phyloP scores from a whole-genome alignment of 2,329 filamentous ascomycete species.

The Neofusicoccum laricinum region DNA sequence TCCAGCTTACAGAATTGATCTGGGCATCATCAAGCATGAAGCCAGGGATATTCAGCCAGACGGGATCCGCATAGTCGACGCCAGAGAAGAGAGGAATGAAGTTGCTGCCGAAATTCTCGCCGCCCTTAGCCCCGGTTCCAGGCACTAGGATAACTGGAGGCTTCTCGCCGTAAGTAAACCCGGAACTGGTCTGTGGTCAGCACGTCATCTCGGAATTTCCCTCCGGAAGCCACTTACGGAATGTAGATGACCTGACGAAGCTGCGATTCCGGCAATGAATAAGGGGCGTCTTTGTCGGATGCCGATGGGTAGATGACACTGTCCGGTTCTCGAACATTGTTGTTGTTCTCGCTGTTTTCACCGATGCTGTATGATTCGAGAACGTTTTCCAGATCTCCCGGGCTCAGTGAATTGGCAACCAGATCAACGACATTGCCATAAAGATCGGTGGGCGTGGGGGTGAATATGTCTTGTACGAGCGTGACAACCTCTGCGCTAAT shows the following conservation, averaged over 20 bases:
- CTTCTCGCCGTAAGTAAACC: slow-evolving; percentile 47
- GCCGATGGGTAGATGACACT: slow-evolving; percentile 21
- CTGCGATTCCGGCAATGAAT: slow-evolving; percentile 44
- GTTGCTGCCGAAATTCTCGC: slow-evolving; percentile 45
- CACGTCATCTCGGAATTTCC: slow-evolving; percentile 31
- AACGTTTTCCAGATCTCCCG: background rate
- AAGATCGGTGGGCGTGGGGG: background rate
- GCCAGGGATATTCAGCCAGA: slow-evolving; percentile 56
- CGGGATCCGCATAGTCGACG: slow-evolving; percentile 46
- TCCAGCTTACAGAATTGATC: slow-evolving; percentile 37
- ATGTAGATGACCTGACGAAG: slow-evolving; percentile 54
- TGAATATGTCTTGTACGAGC: background rate
- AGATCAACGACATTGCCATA: background rate
- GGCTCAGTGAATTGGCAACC: background rate
- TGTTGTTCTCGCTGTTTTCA: background rate
- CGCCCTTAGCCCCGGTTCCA: slow-evolving; percentile 51
- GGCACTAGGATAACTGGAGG: slow-evolving; percentile 53
- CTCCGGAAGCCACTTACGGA: slow-evolving; percentile 48
- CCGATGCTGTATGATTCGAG: background rate
- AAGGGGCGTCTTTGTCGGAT: slow-evolving; percentile 49
- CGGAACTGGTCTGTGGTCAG: slow-evolving; percentile 24
- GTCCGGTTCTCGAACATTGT: background rate
- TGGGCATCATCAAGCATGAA: slow-evolving; percentile 50
- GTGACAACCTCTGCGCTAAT: background rate
- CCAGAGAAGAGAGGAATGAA: slow-evolving; percentile 49